Evolutionary conservation across 345 rosid species (phyloP).

Genomic region (Euphorbia tirucalli): DNA sequence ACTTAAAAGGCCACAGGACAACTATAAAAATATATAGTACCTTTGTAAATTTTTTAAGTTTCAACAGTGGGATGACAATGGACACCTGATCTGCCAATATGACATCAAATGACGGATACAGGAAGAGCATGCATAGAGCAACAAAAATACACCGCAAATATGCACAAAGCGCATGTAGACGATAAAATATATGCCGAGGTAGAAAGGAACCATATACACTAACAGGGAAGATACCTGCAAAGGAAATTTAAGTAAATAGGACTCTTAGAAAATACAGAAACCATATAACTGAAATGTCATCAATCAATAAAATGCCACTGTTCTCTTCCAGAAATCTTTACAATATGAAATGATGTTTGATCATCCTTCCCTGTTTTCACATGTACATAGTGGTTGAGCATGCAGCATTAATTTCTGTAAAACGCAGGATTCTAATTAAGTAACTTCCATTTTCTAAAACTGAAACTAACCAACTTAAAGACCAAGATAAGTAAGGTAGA

Average conservation of each 20-base stretch:
- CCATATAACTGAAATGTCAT: neutral
- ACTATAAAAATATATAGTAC: constrained; percentile 29
- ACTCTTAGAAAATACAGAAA: no score
- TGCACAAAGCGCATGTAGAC: constrained; percentile 80
- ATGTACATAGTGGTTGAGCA: neutral
- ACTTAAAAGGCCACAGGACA: constrained; percentile 1
- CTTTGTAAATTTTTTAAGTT: constrained; percentile 68
- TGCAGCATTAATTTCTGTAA: neutral
- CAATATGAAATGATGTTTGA: neutral
- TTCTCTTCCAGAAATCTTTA: neutral
- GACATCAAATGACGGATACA: constrained; percentile 78
- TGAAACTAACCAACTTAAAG: neutral
- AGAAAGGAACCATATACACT: constrained; percentile 80
- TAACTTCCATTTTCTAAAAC: neutral
- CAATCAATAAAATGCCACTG: neutral
- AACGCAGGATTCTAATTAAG: neutral
- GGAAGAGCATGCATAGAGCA: constrained; percentile 65
- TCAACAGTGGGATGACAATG: constrained; percentile 73
- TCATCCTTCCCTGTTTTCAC: neutral
- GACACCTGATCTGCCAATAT: constrained; percentile 82
- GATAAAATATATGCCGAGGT: constrained; percentile 79
- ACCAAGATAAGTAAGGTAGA: neutral
- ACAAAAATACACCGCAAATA: constrained; percentile 79
- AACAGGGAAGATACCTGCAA: constrained; percentile 69
- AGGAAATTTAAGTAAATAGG: neutral